Base-by-base conservation (phyloP, 2,329 filamentous ascomycete genomes). In the Colletotrichum filicis region DNA sequence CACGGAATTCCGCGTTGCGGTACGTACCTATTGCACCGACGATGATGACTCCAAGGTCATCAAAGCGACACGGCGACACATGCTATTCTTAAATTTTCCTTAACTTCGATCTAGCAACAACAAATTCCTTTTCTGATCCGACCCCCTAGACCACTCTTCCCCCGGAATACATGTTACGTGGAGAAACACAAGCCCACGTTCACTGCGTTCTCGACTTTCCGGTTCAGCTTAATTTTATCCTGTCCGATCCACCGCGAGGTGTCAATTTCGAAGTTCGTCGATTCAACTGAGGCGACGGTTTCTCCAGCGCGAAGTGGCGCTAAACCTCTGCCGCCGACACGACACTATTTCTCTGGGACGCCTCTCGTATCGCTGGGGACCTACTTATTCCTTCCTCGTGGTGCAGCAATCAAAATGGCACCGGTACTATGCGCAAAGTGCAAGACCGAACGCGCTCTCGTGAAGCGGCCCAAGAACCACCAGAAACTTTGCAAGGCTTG, bases 381-480 rank as follows among this genome's bases (percentile, higher is more conserved):
- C 8, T 49, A 9, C 19, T 22, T 49, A 5, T 30, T 37, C 8
- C 30, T 52, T 24, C 9, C 16, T 30, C 28, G 52, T 55, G 42
- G 42, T 49, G n/a, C n/a, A 55, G 22, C 35, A 22, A n/a, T n/a
- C n/a, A 77, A 78, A 30, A 97, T 98, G 96, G 88, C 95, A 8
- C 94, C 95, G 26, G 88, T 90, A 24, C 85, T 89, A 26, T 99
- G 97, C 81, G 91, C 91, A 64, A 86, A 92, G 75, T 99, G 97
- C 85, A 89, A 93, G 75, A 89, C 87, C 26, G 89, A 93, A 74
- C 91, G 95, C 73, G 96, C 97, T 5, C 89, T 98, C 24, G 97
- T 99, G 71, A 94, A 98, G 74, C 91, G 97, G 32, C 96, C 97
- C 1, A 98, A 98, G 82, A 98, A 98, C 79, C 92, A 97, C 78